Percentiles rank a stretch among this genome's conserved stretches.
Conservation (phyloP, 2,329 filamentous ascomycete species). For the Amauroascus verrucosus region DNA sequence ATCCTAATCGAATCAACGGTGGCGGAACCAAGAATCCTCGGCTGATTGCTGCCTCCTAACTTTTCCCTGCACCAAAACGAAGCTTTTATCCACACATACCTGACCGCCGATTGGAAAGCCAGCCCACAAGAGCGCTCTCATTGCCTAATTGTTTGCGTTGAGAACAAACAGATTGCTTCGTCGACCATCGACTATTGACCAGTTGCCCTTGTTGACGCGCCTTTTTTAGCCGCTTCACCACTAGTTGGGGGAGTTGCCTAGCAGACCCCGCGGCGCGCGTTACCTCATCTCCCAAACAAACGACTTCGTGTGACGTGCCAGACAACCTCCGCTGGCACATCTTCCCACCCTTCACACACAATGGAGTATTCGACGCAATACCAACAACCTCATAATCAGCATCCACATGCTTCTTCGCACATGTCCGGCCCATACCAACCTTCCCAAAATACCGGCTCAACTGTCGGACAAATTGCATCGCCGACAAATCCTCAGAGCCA, state of each 20-base stretch:
- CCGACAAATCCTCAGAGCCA: conserved; percentile 61
- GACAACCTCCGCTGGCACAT: conserved; percentile 1
- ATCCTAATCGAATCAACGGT: conserved; percentile 35
- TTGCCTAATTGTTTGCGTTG: conserved; percentile 2
- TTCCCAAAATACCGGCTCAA: conserved; percentile 41
- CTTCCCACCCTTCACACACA: conserved; percentile 14
- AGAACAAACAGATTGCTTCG: not conserved
- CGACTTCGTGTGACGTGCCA: conserved; percentile 4
- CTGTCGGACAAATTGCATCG: conserved; percentile 53
- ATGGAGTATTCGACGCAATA: conserved; percentile 71
- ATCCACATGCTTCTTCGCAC: conserved; percentile 50
- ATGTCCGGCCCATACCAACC: conserved; percentile 54
- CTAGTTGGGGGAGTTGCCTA: conserved; percentile 7
- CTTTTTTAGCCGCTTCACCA: conserved; percentile 13
- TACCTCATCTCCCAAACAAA: conserved; percentile 5
- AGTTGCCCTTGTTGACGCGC: conserved; percentile 4
- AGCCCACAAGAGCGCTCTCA: conserved; percentile 8
- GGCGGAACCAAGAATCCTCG: conserved; percentile 19
- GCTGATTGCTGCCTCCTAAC: conserved; percentile 17
- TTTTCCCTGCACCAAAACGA: conserved; percentile 12
- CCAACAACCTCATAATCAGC: conserved; percentile 53
- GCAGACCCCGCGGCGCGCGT: conserved; percentile 7
- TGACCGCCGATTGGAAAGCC: conserved; percentile 15
- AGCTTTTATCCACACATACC: conserved; percentile 13
- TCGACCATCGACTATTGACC: conserved; percentile 1